A percentile compares a stretch with the other conserved stretches of the same genome.
Evolutionary conservation across 176 grass and related monocot species (phyloP).

Genomic region (Carex cristatella): DNA sequence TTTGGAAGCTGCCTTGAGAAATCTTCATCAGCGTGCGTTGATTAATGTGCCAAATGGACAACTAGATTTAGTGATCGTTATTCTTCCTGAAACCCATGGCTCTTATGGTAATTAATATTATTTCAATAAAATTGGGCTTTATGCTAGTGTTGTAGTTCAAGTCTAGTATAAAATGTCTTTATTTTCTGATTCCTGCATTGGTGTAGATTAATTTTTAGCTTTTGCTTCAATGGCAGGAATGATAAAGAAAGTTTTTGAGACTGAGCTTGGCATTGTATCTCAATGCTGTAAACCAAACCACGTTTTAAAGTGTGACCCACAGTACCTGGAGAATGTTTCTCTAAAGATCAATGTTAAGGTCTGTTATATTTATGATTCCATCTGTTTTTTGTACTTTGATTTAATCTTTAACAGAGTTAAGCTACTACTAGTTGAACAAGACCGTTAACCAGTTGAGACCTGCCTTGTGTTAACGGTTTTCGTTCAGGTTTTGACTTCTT

Average conservation of each 20-base stretch:
- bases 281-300: slow-evolving; percentile 60
- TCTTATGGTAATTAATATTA: slow-evolving; percentile 45
- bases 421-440: background rate
- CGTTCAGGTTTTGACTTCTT: background rate
- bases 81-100: slow-evolving; percentile 52
- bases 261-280: slow-evolving; percentile 68
- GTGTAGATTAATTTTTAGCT: background rate
- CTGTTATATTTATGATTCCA: background rate
- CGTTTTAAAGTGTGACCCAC: slow-evolving; percentile 20
- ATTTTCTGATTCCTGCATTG: background rate
- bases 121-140: background rate
- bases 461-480: background rate
- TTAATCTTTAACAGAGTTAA: background rate
- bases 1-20: slow-evolving; percentile 45
- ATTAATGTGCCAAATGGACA: background rate
- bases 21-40: slow-evolving; percentile 20
- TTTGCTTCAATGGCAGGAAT: slow-evolving; percentile 36
- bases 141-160: background rate
- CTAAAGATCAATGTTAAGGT: slow-evolving; percentile 96
- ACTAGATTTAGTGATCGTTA: slow-evolving; percentile 57
- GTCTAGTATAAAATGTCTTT: background rate
- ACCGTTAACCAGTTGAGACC: background rate
- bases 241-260: slow-evolving; percentile 64
- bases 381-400: background rate
- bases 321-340: slow-evolving; percentile 78